phyloP scores from a whole-genome alignment of 2,329 filamentous ascomycete genomes.

The Colletotrichum tropicicola region DNA sequence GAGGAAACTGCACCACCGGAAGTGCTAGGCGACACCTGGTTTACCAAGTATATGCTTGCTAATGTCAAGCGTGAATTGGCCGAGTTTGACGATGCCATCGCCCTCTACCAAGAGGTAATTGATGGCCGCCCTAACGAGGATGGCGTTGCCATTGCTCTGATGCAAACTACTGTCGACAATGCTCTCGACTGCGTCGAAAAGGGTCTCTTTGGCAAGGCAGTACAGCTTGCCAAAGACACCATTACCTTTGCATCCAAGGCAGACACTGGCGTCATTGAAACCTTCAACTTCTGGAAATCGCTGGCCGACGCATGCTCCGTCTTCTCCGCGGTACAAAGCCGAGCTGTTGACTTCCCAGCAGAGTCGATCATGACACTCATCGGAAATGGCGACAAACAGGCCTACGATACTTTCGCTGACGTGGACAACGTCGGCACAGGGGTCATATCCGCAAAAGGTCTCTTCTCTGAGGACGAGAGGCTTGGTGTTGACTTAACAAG shows the following conservation, averaged over 20 bases:
- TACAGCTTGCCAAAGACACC: conserved; percentile 74
- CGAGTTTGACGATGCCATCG: conserved; percentile 85
- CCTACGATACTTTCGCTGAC: conserved; percentile 71
- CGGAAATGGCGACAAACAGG: conserved; percentile 57
- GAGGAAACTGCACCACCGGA: conserved; percentile 61
- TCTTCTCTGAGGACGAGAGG: conserved; percentile 56
- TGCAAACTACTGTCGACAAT: conserved; percentile 88
- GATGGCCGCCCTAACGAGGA: conserved; percentile 76
- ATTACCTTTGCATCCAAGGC: conserved; percentile 74
- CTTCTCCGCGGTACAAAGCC: conserved; percentile 81
- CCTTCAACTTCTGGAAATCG: conserved; percentile 96
- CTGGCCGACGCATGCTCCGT: conserved; percentile 88
- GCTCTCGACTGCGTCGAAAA: conserved; percentile 80
- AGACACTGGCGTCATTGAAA: conserved; percentile 67
- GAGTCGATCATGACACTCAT: conserved; percentile 68
- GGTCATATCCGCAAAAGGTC: conserved; percentile 53
- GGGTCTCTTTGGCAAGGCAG: conserved; percentile 86
- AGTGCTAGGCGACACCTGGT: conserved; percentile 79
- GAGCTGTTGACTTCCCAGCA: conserved; percentile 69
- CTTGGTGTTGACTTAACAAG: conserved; percentile 61
- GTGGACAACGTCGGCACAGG: conserved; percentile 70
- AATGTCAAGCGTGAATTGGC: conserved; percentile 94
- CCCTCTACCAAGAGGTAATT: conserved; percentile 79
- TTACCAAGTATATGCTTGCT: conserved; percentile 94
- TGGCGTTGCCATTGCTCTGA: conserved; percentile 85